Evolutionary conservation across 164 flowering plant genomes (phyloP).

Genomic region (Chimonanthus praecox): DNA sequence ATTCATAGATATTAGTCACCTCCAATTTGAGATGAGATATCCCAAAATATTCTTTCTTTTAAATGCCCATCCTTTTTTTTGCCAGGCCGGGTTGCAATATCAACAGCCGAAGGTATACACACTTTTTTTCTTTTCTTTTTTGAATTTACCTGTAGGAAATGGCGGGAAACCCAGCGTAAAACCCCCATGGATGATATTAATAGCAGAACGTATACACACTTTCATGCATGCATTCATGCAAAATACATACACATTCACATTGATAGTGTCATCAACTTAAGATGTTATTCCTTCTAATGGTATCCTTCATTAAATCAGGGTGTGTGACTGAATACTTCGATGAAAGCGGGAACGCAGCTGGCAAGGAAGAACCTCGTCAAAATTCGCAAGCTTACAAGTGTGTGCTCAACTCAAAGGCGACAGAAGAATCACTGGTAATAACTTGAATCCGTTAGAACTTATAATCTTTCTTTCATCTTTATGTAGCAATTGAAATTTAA

Average conservation of each 20-base stretch:
- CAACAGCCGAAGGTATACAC: background rate
- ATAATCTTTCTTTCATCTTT: background rate
- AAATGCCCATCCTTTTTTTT: background rate
- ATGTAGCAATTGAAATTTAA: background rate
- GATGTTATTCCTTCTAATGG: background rate
- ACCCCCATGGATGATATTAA: no score
- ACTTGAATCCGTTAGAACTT: background rate
- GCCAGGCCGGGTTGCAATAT: background rate
- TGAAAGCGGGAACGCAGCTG: slow-evolving; percentile 1
- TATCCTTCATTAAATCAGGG: slow-evolving; percentile 23
- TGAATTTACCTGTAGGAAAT: no score
- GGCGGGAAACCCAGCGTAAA: no score
- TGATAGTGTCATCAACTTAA: background rate
- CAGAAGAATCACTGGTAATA: slow-evolving; percentile 64
- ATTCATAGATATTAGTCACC: no score
- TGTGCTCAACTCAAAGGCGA: slow-evolving; percentile 56
- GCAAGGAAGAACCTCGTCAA: slow-evolving; percentile 20
- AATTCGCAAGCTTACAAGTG: slow-evolving; percentile 48
- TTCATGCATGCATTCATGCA: background rate
- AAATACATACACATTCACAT: no score
- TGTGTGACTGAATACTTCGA: slow-evolving; percentile 36
- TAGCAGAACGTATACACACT: background rate
- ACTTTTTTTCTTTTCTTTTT: background rate
- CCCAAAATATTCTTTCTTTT: no score
- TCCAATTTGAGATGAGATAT: no score